Base-by-base conservation (phyloP, 176 grass and related monocot species). In the Canna indica region DNA sequence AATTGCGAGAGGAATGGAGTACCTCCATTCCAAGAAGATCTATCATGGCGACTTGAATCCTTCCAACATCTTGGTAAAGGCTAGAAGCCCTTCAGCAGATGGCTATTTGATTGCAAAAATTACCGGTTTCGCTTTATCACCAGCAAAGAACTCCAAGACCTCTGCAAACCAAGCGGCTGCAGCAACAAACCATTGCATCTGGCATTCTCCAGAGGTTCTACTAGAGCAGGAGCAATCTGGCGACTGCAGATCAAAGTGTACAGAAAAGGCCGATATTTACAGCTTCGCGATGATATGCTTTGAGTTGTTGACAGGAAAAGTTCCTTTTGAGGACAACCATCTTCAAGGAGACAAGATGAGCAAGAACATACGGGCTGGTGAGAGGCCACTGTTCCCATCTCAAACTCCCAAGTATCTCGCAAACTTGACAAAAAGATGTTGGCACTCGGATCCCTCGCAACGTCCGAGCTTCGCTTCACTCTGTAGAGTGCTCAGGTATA, bases 1-100 rank as follows among this genome's bases (percentile, higher is more conserved):
- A 50, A 67, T 76, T 18, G 74, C 74, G 13, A 66, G 74, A 67
- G 74, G 74, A 76, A 76, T 76, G 74, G 74, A 76, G 60, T 76
- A 76, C 33, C 74, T 76, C 44, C 74, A 54, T 41, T 76, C 74
- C 7, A n/a, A 33, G 5, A 48, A 66, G 31, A 67, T 76, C 9
- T 39, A 67, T 27, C 74, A 76, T 10, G 74, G 74, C 22, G 45
- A 67, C 34, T 36, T 76, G 45, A 76, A 76, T 29, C 74, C 74
- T 9, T 67, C 46, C 20, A 76, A 67, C 44, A 52, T 76, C 47
- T 36, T 76, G 15, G 74, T 76, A 16, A 76, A 76, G 28, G 45
- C 61, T 12, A 76, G 74, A 27, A 76, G 34, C 25, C 12, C 60
- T 27, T 36, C 60, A 1, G 12, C 41, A 1, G 74, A 76, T 3